Evolutionary conservation across 1,139 yeast genomes (phyloP).

Genomic region (Blastobotrys proliferans): DNA sequence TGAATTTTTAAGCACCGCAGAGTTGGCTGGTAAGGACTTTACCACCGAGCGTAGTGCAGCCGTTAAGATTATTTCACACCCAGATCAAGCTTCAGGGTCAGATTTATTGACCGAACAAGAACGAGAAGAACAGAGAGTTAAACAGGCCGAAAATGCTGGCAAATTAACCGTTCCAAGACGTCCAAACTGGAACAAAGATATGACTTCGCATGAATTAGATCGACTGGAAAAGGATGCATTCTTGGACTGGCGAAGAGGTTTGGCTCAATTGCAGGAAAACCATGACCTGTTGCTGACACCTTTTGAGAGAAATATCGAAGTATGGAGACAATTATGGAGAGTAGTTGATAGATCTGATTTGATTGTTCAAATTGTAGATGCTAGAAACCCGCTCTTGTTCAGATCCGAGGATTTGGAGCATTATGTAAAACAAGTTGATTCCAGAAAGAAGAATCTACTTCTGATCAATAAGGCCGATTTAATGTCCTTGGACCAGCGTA

Average conservation of each 20-base stretch:
- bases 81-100: slow-evolving; percentile 43
- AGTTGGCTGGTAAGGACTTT: slow-evolving; percentile 92
- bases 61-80: slow-evolving; percentile 67
- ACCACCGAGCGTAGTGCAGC: slow-evolving; percentile 81
- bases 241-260: slow-evolving; percentile 86
- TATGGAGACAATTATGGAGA: slow-evolving; percentile 98
- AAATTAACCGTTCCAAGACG: slow-evolving; percentile 92
- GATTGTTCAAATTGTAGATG: slow-evolving; percentile 96
- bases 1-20: slow-evolving; percentile 92
- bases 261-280: slow-evolving; percentile 79
- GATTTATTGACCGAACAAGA: slow-evolving; percentile 58
- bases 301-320: slow-evolving; percentile 94
- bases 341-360: slow-evolving; percentile 94
- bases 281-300: slow-evolving; percentile 87
- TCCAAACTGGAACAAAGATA: slow-evolving; percentile 71
- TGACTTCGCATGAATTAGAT: slow-evolving; percentile 74
- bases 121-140: slow-evolving; percentile 35
- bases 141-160: slow-evolving; percentile 71
- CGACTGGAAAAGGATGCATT: slow-evolving; percentile 88
- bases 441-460: slow-evolving; percentile 68
- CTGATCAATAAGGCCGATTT: slow-evolving; percentile 94
- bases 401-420: slow-evolving; percentile 84
- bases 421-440: slow-evolving; percentile 73
- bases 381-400: slow-evolving; percentile 87
- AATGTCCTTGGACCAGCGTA: slow-evolving; percentile 69